phyloP scores from a whole-genome alignment of 352 stramenopile genomes.

The Phytophthora fragariaefolia region DNA sequence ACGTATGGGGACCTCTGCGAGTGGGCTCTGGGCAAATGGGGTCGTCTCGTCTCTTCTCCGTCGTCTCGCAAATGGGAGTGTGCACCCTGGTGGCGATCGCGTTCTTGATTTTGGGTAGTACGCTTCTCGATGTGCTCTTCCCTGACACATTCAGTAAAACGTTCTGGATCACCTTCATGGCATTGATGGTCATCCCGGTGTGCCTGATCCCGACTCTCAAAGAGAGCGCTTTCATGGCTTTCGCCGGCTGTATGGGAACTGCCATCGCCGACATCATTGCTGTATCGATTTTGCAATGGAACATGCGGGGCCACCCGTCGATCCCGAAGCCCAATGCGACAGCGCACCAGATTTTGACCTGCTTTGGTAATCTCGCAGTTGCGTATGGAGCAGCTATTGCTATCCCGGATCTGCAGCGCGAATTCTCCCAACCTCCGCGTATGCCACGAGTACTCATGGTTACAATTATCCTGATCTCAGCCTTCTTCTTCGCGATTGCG shows the following conservation, averaged over 20 bases:
- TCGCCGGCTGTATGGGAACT: slow-evolving; percentile 27
- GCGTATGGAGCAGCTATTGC: slow-evolving; percentile 22
- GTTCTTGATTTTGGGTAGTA: slow-evolving; percentile 26
- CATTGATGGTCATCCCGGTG: slow-evolving; percentile 22
- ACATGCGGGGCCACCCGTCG: slow-evolving; percentile 25
- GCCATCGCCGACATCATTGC: slow-evolving; percentile 26
- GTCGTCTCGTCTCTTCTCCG: slow-evolving; percentile 20
- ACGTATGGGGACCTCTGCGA: slow-evolving; percentile 27
- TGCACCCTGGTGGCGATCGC: slow-evolving; percentile 20
- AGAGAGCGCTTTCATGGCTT: slow-evolving; percentile 24
- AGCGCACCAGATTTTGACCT: slow-evolving; percentile 18
- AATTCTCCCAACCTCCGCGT: slow-evolving; percentile 22
- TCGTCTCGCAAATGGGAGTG: slow-evolving; percentile 27
- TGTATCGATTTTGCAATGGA: slow-evolving; percentile 21
- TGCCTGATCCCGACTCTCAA: slow-evolving; percentile 29
- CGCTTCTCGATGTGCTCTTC: slow-evolving; percentile 26
- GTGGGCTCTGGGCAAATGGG: slow-evolving; percentile 24
- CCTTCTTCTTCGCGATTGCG: slow-evolving; percentile 29
- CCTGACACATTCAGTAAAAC: slow-evolving; percentile 24
- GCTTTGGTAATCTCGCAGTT: slow-evolving; percentile 22
- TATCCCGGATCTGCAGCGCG: slow-evolving; percentile 24
- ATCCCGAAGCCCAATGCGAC: slow-evolving; percentile 23
- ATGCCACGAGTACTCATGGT: slow-evolving; percentile 24
- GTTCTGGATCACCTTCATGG: slow-evolving; percentile 34
- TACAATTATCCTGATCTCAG: slow-evolving; percentile 21